Conservation (phyloP, 2,329 filamentous ascomycete genomes). For the Neodidymelliopsis sp. region DNA sequence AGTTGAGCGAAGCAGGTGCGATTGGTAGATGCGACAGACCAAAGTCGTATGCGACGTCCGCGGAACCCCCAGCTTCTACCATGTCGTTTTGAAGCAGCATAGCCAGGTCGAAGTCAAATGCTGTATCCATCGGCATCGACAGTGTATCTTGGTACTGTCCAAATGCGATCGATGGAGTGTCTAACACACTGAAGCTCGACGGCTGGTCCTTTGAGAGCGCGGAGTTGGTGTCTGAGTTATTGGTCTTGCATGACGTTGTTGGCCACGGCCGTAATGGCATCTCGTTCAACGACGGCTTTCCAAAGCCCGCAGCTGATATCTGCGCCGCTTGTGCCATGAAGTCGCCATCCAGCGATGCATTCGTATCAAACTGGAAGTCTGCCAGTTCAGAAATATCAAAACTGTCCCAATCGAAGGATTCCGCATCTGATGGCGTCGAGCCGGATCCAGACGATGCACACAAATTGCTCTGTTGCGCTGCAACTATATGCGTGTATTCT, state of each 20-base stretch:
- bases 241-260: not conserved
- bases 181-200: not conserved
- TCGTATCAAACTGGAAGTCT: constrained; percentile 29
- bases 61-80: not conserved
- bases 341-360: constrained; percentile 10
- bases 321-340: constrained; percentile 17
- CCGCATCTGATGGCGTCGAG: constrained; percentile 5
- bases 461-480: constrained; percentile 16
- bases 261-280: constrained; percentile 1
- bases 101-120: constrained; percentile 17
- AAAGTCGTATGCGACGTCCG: not conserved
- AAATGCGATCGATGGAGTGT: not conserved
- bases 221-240: constrained; percentile 5
- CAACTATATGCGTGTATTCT: constrained; percentile 45
- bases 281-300: constrained; percentile 8
- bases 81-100: constrained; percentile 17
- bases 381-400: constrained; percentile 41
- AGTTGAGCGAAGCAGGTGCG: not conserved
- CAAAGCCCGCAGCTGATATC: constrained; percentile 19
- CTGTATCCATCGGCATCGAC: not conserved
- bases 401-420: constrained; percentile 25
- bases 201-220: constrained; percentile 7
- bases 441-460: constrained; percentile 10
- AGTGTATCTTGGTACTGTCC: not conserved
- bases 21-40: not conserved